Conservation (phyloP, 805 yeast genomes). For the Myxozyma neotropica region DNA sequence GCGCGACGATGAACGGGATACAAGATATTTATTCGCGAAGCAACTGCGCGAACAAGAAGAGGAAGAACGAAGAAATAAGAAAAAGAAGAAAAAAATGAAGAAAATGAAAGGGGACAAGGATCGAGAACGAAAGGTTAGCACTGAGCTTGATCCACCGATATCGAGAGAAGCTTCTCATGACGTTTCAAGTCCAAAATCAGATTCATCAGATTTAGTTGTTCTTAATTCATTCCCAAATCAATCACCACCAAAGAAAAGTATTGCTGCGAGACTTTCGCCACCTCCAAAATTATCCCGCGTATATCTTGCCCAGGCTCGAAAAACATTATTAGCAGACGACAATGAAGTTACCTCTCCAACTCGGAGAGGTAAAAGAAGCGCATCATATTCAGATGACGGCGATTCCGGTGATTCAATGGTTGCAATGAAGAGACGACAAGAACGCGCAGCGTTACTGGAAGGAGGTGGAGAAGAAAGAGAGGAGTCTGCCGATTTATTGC, state of each 20-base stretch:
- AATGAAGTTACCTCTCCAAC: not conserved
- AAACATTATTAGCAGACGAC: not conserved
- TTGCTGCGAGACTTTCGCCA: constrained; percentile 13
- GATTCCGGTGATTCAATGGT: not conserved
- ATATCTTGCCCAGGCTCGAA: constrained; percentile 10
- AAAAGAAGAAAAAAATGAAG: not conserved
- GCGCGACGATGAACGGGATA: not conserved
- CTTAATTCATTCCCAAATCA: not conserved
- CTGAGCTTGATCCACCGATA: not conserved
- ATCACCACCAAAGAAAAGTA: not conserved
- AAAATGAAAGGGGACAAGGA: not conserved
- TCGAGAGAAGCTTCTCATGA: not conserved
- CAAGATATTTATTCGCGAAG: not conserved
- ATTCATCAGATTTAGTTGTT: not conserved
- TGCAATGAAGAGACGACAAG: not conserved
- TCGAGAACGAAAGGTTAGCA: not conserved
- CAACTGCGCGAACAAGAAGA: constrained; percentile 1
- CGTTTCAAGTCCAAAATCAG: not conserved
- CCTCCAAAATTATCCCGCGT: constrained; percentile 18
- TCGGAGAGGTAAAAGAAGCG: too few species aligned
- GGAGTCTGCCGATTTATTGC: constrained; percentile 16
- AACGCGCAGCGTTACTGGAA: too few species aligned
- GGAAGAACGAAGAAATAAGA: not conserved
- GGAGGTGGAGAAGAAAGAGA: not conserved
- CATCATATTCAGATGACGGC: not conserved